Base-by-base conservation (phyloP, 768 basidiomycete species). In the Serendipita sp. region DNA sequence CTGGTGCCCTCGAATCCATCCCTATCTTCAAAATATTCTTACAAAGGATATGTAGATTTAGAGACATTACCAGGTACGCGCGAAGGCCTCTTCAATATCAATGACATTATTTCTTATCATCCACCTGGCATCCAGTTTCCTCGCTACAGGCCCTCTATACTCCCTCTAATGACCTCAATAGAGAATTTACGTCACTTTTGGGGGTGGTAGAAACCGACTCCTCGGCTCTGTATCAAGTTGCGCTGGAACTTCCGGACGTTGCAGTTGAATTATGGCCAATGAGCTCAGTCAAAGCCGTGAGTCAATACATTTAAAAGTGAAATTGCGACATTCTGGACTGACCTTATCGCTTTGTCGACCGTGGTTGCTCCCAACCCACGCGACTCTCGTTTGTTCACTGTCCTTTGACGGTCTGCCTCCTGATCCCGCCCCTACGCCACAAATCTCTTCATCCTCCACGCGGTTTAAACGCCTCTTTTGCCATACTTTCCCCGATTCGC, bases 141-240 rank as follows among this genome's bases (percentile, higher is more conserved):
- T 41, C 41, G 48, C n/a, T 53, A 53, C 48, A 18, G n/a, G 48
- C 18, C 32, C n/a, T 34, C 48, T 53, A 53, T 53, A 18, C 32
- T 34, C 48, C 48, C 5, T 53, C 16, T 34, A 32, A 53, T 24
- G 32, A 10, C 48, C 18, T 34, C 8, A 16, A 18, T 24, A 53
- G 1, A 32, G 48, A 53, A 8, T 8, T 53, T 18, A 53, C 8
- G 5, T 24, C 48, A 8, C 32, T 24, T 53, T 53, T 34, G 18
- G n/a, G 16, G 41, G 1, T 1, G 41, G 13, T 41, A 41, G 41
- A 13, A 41, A 41, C 41, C 56, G 30, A 60, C 24, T 37, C 56
- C 56, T 37, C 18, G 24, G 78, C 81, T 15, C 73, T 86, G 64
- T 90, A 90, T 73, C 88, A 91, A 74, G 74, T 91, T 53, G 86